These are phyloP conservation scores for Schizosaccharomyces cryophilus DNA, from an alignment of 805 yeast genomes.

Conservation along the genomic window DNA sequence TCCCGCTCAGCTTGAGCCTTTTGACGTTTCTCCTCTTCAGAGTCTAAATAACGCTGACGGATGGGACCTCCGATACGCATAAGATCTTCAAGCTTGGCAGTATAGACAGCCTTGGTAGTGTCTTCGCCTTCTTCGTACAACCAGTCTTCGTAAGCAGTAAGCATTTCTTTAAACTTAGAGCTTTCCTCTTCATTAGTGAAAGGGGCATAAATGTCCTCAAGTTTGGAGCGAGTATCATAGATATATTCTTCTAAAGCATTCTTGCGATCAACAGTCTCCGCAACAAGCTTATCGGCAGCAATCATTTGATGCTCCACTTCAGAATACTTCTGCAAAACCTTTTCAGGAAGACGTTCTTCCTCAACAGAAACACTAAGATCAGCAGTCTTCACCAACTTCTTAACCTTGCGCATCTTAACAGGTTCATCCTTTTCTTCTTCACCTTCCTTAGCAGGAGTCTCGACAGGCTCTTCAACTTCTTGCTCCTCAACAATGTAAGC, in stretches of 20 bases:
- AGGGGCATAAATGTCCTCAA: constrained; percentile 69
- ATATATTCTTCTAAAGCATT: constrained; percentile 96
- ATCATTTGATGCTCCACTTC: constrained; percentile 71
- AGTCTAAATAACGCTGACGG: constrained; percentile 82
- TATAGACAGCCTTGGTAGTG: constrained; percentile 82
- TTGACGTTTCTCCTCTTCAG: constrained; percentile 74
- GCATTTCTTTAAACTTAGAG: constrained; percentile 43
- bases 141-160: constrained; percentile 89
- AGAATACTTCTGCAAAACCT: constrained; percentile 16
- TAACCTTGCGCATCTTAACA: constrained; percentile 70
- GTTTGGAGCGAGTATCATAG: constrained; percentile 87
- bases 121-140: constrained; percentile 93
- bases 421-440: constrained; percentile 16
- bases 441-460: constrained; percentile 13
- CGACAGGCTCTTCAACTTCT: constrained; percentile 61
- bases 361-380: constrained; percentile 41
- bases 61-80: constrained; percentile 85
- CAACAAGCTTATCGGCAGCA: constrained; percentile 83
- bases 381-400: constrained; percentile 80
- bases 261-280: constrained; percentile 96
- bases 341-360: constrained; percentile 32
- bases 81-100: constrained; percentile 93
- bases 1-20: constrained; percentile 72
- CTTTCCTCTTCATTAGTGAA: constrained; percentile 86
- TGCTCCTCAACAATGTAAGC: constrained; percentile 90